phyloP scores from a whole-genome alignment of 371 early-diverging fungal species.

The Mucor mucedo region DNA sequence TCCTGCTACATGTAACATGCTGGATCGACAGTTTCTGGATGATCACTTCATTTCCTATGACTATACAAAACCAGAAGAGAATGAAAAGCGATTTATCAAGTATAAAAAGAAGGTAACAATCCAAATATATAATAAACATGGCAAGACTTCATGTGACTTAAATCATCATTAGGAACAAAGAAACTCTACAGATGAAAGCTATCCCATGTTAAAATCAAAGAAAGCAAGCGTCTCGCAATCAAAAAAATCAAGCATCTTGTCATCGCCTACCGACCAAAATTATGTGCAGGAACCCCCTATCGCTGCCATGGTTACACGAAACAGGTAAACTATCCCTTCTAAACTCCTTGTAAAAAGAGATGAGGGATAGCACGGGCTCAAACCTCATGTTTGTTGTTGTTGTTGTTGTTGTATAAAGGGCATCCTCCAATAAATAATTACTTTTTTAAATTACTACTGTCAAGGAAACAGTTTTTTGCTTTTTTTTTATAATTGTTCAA shows the following conservation, averaged over 20 bases:
- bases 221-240: too few relatives aligned
- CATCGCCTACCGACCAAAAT: not conserved
- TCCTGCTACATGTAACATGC: slow-evolving; percentile 27
- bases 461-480: too few relatives aligned
- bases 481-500: too few relatives aligned
- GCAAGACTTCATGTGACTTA: too few relatives aligned
- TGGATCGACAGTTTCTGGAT: slow-evolving; percentile 64
- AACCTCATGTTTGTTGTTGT: too few relatives aligned
- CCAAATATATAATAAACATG: not conserved
- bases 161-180: not conserved
- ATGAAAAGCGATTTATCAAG: slow-evolving; percentile 15
- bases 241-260: not conserved
- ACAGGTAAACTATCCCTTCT: not conserved
- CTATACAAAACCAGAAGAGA: slow-evolving; percentile 60
- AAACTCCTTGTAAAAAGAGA: too few relatives aligned
- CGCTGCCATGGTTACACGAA: not conserved
- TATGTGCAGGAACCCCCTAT: not conserved
- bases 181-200: not conserved
- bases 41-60: slow-evolving; percentile 67
- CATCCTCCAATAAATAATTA: too few relatives aligned
- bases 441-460: too few relatives aligned
- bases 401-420: too few relatives aligned
- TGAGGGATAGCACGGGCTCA: too few relatives aligned
- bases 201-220: not conserved
- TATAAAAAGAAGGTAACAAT: not conserved